These are phyloP conservation scores for Penicillium sp. DNA, from an alignment of 2,329 filamentous ascomycete species.

Conservation along the genomic window DNA sequence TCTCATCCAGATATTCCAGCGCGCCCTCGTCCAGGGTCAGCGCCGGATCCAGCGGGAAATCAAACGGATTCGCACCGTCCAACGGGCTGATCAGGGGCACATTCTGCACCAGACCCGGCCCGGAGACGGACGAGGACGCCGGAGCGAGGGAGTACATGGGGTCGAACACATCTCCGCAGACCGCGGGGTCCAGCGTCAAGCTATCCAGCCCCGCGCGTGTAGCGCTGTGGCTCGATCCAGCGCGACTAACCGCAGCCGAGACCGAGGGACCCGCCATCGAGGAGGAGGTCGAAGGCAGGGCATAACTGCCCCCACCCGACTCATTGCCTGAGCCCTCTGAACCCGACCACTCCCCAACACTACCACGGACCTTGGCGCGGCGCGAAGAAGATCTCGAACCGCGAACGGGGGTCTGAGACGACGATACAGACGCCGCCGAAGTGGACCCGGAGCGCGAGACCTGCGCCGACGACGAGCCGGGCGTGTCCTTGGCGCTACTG, in stretches of 20 bases:
- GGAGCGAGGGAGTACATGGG: constrained; percentile 25
- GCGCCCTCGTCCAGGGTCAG: constrained; percentile 16
- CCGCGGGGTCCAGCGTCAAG: constrained; percentile 14
- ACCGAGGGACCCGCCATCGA: background rate
- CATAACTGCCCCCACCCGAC: background rate
- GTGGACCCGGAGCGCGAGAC: constrained; percentile 25
- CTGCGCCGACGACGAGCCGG: constrained; percentile 10
- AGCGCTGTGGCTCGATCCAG: constrained; percentile 1
- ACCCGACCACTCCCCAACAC: constrained; percentile 25
- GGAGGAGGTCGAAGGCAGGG: background rate
- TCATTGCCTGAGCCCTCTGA: constrained; percentile 23
- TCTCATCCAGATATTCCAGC: constrained; percentile 23
- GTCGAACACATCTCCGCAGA: constrained; percentile 22
- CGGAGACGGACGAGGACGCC: constrained; percentile 12
- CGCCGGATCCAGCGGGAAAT: constrained; percentile 28
- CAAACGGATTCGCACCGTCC: constrained; percentile 26
- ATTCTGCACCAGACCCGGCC: constrained; percentile 11
- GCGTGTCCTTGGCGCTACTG: constrained; percentile 3
- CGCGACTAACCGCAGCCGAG: background rate
- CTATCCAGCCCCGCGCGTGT: constrained; percentile 18
- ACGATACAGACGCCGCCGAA: constrained; percentile 16
- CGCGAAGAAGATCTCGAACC: constrained; percentile 8
- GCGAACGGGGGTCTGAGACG: constrained; percentile 12
- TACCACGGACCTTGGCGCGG: constrained; percentile 1
- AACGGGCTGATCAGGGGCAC: constrained; percentile 24